phyloP scores from a whole-genome alignment of 257 asterid genomes.

The Pogostemon cablin region DNA sequence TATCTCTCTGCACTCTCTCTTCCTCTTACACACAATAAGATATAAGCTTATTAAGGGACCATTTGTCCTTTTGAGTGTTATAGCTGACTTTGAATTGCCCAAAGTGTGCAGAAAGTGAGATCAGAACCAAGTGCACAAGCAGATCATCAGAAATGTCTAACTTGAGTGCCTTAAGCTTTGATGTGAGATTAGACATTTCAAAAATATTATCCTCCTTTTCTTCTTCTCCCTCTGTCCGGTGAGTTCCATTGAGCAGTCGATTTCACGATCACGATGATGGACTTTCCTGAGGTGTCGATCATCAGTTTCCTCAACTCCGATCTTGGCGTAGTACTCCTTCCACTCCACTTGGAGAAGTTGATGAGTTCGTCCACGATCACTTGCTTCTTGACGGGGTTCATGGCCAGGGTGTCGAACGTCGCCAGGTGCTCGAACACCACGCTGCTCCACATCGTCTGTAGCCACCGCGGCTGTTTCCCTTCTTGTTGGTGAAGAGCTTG shows the following conservation, averaged over 20 bases:
- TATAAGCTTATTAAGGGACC: too few species aligned
- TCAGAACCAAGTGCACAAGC: too few species aligned
- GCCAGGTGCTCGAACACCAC: conserved; percentile 58
- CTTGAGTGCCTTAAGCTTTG: too few species aligned
- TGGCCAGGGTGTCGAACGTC: conserved; percentile 47
- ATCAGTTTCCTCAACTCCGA: conserved; percentile 48
- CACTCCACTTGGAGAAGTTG: conserved; percentile 41
- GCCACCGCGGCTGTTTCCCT: too few species aligned
- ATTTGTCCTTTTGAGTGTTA: too few species aligned
- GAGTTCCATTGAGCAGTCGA: conserved; percentile 55
- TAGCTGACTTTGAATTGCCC: too few species aligned
- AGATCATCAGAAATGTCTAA: too few species aligned
- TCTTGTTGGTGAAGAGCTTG: too few species aligned
- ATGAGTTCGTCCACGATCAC: conserved; percentile 50
- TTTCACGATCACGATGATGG: conserved; percentile 59
- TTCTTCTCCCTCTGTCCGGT: conserved; percentile 55
- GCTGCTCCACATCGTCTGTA: conserved; percentile 44
- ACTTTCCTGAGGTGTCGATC: conserved; percentile 50
- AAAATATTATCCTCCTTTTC: conserved; percentile 11
- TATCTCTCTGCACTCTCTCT: too few species aligned
- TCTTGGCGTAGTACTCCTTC: conserved; percentile 55
- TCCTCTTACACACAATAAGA: too few species aligned
- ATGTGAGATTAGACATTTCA: too few species aligned
- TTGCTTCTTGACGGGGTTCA: conserved; percentile 50
- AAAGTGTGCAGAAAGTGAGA: too few species aligned